Evolutionary conservation across 352 stramenopile species (phyloP).

Genomic region (Saprolegnia parasitica): DNA sequence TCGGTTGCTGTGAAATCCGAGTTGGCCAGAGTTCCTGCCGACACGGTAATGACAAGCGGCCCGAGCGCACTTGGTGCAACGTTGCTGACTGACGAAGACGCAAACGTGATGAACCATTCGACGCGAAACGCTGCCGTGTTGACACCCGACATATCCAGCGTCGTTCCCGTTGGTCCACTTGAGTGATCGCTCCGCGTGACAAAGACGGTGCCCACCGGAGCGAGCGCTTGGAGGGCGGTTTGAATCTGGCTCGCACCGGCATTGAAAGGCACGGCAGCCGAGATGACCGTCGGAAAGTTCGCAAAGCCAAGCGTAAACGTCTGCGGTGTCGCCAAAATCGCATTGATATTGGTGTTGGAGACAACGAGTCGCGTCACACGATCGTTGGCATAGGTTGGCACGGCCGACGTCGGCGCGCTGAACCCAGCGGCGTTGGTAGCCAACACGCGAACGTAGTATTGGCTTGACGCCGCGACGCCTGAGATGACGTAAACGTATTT

Average conservation of each 20-base stretch:
- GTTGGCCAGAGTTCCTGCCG: constrained; percentile 27
- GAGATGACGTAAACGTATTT: constrained; percentile 44
- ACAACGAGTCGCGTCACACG: constrained; percentile 50
- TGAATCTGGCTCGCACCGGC: constrained; percentile 50
- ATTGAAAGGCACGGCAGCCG: constrained; percentile 42
- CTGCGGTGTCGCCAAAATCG: constrained; percentile 35
- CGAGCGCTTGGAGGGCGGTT: constrained; percentile 47
- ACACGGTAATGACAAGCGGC: constrained; percentile 34
- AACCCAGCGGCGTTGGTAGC: constrained; percentile 79
- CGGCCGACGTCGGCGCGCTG: constrained; percentile 44
- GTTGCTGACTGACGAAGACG: constrained; percentile 41
- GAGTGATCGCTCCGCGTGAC: constrained; percentile 66
- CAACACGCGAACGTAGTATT: constrained; percentile 79
- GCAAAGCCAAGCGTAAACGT: constrained; percentile 54
- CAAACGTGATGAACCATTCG: constrained; percentile 80
- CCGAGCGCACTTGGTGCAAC: constrained; percentile 51
- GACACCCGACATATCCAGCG: constrained; percentile 43
- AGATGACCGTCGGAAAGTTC: constrained; percentile 43
- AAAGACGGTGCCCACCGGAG: constrained; percentile 46
- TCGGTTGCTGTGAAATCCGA: constrained; percentile 37
- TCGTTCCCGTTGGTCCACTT: constrained; percentile 31
- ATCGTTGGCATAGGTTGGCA: constrained; percentile 44
- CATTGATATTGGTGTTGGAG: constrained; percentile 34
- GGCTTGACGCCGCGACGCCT: constrained; percentile 38
- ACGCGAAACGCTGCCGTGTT: constrained; percentile 43